A percentile compares a stretch with the other conserved stretches of the same genome.
Evolutionary conservation across 495 filamentous ascomycete species (phyloP).

Genomic region (Neurospora terricola): DNA sequence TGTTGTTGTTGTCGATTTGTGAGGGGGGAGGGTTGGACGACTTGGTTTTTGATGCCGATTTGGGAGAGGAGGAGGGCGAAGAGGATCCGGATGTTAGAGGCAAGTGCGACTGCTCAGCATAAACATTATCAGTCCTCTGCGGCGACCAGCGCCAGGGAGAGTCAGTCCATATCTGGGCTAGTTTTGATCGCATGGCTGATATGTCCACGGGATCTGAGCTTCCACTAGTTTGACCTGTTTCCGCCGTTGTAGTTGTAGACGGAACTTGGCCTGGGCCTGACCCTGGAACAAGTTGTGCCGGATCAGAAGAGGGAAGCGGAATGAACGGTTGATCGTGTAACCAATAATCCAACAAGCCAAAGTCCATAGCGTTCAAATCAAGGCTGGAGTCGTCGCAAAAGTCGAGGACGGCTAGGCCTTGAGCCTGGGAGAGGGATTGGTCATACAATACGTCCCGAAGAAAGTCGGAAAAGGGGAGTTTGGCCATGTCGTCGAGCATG

Average conservation of each 20-base stretch:
- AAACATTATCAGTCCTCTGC: constrained; percentile 37
- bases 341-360: constrained; percentile 47
- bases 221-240: not conserved
- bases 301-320: not conserved
- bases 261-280: not conserved
- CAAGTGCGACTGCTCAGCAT: constrained; percentile 44
- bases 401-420: constrained; percentile 29
- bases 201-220: constrained; percentile 20
- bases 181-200: constrained; percentile 19
- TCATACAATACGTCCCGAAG: constrained; percentile 27
- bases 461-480: constrained; percentile 25
- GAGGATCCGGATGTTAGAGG: constrained; percentile 24
- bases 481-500: constrained; percentile 9
- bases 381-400: constrained; percentile 45
- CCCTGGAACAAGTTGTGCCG: not conserved
- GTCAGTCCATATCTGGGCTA: constrained; percentile 29
- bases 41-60: not conserved
- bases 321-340: not conserved
- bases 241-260: not conserved
- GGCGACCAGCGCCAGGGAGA: constrained; percentile 50
- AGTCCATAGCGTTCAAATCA: constrained; percentile 52
- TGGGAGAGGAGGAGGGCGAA: not conserved
- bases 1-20: not conserved
- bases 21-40: not conserved
- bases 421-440: constrained; percentile 22